Conservation (phyloP, 75 land plant species). For the Chamaecyparis obtusa region DNA sequence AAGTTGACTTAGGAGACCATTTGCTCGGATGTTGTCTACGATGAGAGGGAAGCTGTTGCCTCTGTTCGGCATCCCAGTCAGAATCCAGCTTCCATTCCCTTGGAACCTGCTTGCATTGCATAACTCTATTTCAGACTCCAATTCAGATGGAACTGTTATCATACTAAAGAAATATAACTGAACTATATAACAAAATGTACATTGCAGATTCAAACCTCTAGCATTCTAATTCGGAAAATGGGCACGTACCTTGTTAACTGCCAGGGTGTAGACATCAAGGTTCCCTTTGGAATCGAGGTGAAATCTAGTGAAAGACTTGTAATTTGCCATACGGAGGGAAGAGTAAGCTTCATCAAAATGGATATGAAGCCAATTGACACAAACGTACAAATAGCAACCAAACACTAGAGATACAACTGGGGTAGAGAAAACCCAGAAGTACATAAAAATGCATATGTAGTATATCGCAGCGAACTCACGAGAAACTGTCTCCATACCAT, state of each 20-base stretch:
- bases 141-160: background rate
- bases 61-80: slow-evolving; percentile 72
- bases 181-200: background rate
- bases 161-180: background rate
- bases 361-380: slow-evolving; percentile 93
- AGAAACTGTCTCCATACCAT: slow-evolving; percentile 76
- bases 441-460: slow-evolving; percentile 79
- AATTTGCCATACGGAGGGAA: slow-evolving; percentile 95
- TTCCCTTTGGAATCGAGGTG: slow-evolving; percentile 75
- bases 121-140: background rate
- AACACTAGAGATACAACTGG: slow-evolving; percentile 93
- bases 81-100: slow-evolving; percentile 93
- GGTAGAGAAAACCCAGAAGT: slow-evolving; percentile 97
- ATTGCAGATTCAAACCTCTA: background rate
- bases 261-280: slow-evolving; percentile 83
- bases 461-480: slow-evolving; percentile 74
- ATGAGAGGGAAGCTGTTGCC: slow-evolving; percentile 35
- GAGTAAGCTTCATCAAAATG: slow-evolving; percentile 99
- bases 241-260: slow-evolving; percentile 83
- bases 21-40: slow-evolving; percentile 72
- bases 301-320: slow-evolving; percentile 91
- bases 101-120: slow-evolving; percentile 62
- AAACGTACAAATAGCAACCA: slow-evolving; percentile 90
- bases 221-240: background rate
- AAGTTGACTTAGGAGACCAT: slow-evolving; percentile 66